A percentile compares a stretch with the other conserved stretches of the same genome.
These are phyloP conservation scores for Pecoramyces ruminantium DNA, from an alignment of 192 early-diverging fungal species.

Conservation along the genomic window DNA sequence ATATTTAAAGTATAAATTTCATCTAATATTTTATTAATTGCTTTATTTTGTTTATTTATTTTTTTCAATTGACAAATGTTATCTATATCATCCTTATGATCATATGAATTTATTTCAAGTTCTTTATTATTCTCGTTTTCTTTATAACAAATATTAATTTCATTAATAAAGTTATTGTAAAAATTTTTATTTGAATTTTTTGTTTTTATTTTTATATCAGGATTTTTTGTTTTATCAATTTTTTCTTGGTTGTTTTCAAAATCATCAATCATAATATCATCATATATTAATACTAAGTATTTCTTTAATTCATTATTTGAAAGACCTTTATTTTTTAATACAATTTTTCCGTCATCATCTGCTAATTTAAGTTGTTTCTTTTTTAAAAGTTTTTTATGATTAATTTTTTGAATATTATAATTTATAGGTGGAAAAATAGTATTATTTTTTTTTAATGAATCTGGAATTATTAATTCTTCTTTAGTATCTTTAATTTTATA, in stretches of 20 bases:
- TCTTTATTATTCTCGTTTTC: neutral
- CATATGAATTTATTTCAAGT: neutral
- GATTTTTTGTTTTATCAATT: neutral
- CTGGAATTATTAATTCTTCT: neutral
- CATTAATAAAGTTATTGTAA: neutral
- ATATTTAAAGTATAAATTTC: neutral
- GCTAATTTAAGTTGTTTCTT: neutral
- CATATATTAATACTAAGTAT: neutral
- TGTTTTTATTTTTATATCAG: neutral
- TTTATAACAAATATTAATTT: neutral
- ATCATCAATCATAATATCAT: neutral
- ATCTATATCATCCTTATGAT: neutral
- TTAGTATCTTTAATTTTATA: neutral
- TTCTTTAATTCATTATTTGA: neutral
- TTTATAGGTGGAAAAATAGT: neutral
- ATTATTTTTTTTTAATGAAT: neutral
- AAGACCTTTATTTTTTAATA: neutral
- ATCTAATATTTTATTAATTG: neutral
- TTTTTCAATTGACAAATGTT: neutral
- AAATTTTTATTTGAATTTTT: neutral
- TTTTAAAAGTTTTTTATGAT: neutral
- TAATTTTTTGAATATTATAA: neutral
- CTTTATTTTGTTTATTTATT: neutral
- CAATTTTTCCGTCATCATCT: neutral
- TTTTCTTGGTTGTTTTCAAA: neutral